phyloP scores from a whole-genome alignment of 805 yeast genomes.

The Komagataella phaffii region DNA sequence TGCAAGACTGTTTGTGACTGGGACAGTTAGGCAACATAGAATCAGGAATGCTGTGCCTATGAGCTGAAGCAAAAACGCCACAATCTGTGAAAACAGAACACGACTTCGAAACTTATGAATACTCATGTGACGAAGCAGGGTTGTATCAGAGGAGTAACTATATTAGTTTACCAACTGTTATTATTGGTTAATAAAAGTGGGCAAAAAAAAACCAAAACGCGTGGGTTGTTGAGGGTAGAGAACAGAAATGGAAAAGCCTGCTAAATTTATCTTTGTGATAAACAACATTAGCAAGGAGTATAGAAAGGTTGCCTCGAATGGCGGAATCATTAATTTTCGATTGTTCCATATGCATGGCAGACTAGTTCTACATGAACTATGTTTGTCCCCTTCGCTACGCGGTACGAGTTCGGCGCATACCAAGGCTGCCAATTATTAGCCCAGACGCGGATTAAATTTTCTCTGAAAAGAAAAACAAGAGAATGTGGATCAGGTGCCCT shows the following conservation, averaged over 20 bases:
- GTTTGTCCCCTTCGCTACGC: background rate
- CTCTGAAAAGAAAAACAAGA: background rate
- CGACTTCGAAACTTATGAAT: background rate
- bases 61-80: slow-evolving; percentile 28
- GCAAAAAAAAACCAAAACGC: background rate
- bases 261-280: background rate
- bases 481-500: slow-evolving; percentile 8
- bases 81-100: slow-evolving; percentile 6
- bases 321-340: background rate
- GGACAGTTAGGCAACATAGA: slow-evolving; percentile 47
- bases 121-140: background rate
- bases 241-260: background rate
- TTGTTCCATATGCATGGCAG: background rate
- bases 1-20: slow-evolving; percentile 34
- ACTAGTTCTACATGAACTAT: background rate
- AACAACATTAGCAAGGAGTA: background rate
- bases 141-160: background rate
- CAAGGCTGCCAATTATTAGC: background rate
- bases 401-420: background rate
- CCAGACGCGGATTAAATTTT: background rate
- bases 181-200: background rate
- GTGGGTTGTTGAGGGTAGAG: background rate
- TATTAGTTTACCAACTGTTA: background rate
- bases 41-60: slow-evolving; percentile 50
- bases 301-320: background rate